These are phyloP conservation scores for Saraca asoca DNA, from an alignment of 331 rosid genomes.

Conservation along the genomic window DNA sequence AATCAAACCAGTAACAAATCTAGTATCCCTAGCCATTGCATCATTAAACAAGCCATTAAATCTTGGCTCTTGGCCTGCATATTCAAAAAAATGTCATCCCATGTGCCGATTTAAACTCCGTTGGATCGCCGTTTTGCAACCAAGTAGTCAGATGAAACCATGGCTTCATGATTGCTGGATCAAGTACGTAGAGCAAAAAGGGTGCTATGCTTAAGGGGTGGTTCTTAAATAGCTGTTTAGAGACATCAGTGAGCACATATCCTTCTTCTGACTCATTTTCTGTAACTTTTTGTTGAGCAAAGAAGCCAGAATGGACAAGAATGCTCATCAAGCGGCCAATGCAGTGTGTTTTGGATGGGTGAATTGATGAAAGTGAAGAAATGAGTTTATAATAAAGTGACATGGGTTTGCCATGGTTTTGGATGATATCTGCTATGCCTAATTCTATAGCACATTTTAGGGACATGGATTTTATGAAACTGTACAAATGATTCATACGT, in stretches of 20 bases:
- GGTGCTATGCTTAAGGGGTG: conserved; percentile 32
- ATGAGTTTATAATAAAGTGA: conserved; percentile 30
- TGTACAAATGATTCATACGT: conserved; percentile 27
- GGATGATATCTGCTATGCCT: conserved; percentile 40
- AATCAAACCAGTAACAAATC: conserved; percentile 22
- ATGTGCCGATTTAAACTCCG: conserved; percentile 30
- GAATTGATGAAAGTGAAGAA: conserved; percentile 21
- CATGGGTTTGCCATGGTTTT: conserved; percentile 38
- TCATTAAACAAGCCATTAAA: conserved; percentile 22
- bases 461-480: conserved; percentile 37
- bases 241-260: conserved; percentile 35
- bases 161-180: conserved; percentile 27
- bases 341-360: conserved; percentile 36
- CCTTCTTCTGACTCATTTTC: conserved; percentile 29
- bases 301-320: conserved; percentile 35
- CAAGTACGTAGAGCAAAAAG: conserved; percentile 14
- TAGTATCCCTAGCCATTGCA: conserved; percentile 46
- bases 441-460: conserved; percentile 40
- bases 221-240: conserved; percentile 41
- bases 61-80: conserved; percentile 22
- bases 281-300: conserved; percentile 1
- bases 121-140: conserved; percentile 38
- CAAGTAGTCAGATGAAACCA: conserved; percentile 37
- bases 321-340: conserved; percentile 48
- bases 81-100: conserved; percentile 43